Base-by-base conservation (phyloP, 257 asterid species). In the Cordia subcordata region DNA sequence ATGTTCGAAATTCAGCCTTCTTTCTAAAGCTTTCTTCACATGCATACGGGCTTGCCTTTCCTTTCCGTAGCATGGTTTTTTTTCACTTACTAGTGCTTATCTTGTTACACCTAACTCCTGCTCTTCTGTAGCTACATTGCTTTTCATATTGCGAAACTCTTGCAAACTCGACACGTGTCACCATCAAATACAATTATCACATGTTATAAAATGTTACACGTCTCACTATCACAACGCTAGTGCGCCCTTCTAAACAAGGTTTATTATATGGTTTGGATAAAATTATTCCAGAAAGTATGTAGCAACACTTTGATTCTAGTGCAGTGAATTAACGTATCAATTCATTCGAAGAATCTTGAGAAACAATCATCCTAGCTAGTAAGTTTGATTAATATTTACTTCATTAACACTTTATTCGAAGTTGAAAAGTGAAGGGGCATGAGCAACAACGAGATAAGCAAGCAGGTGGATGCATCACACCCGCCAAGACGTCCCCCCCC, bases 351-450 rank as follows among this genome's bases (percentile, higher is more conserved):
- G 62, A 53, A 32, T 18, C 64, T 72, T 74, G 52, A 16, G 65
- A 55, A 75, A 77, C 81, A 79, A 76, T 53, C 57, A 22, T 21
- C 73, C 75, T 53, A 79, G 66, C 68, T 35, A 9, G 45, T 53
- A n/a, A n/a, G n/a, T n/a, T n/a, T n/a, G n/a, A n/a, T 20, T 22
- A 60, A 68, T 77, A 78, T 66, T 66, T 68, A 78, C 90, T 86
- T 84, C 63, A 60, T 57, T 65, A 17, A 68, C 79, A 86, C 87
- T 81, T 75, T 71, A 79, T 44, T 80, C 64, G 59, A 62, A 72
- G 75, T 75, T 63, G 62, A 84, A 79, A 75, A 73, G 70, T 77
- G 60, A 68, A 64, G 55, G 64, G 63, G 71, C 63, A 60, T 58
- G 5, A 15, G 1, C 10, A 11, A 42, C 37, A 50, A 20, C 5